Conservation (phyloP, 768 basidiomycete species). For the Phylloporus sp. region DNA sequence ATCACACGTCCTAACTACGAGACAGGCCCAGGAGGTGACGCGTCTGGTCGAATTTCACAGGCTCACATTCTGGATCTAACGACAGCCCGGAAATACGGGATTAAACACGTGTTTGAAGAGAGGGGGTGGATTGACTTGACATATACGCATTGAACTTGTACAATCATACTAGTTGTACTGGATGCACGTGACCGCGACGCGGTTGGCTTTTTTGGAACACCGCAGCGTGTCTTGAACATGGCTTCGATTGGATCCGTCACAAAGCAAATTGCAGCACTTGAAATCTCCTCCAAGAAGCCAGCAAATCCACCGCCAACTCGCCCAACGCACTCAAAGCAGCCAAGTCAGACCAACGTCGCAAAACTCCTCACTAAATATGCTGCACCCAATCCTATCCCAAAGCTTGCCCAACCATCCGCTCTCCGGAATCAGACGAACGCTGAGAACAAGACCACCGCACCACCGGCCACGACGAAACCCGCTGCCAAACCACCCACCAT, state of each 20-base stretch:
- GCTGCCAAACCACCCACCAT: conserved; percentile 30
- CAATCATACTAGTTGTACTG: background rate
- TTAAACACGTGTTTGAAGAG: conserved; percentile 49
- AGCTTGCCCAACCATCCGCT: conserved; percentile 36
- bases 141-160: conserved; percentile 30
- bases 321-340: conserved; percentile 44
- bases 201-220: conserved; percentile 9
- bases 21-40: conserved; percentile 52
- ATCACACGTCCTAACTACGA: background rate
- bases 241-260: conserved; percentile 51
- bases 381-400: conserved; percentile 47
- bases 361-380: conserved; percentile 75
- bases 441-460: conserved; percentile 26
- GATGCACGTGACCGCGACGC: conserved; percentile 29
- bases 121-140: conserved; percentile 49
- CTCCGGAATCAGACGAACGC: conserved; percentile 37
- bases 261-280: conserved; percentile 64
- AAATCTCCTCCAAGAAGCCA: conserved; percentile 53
- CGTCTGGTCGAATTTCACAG: conserved; percentile 36
- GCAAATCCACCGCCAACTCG: conserved; percentile 28
- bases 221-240: conserved; percentile 27
- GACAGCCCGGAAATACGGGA: conserved; percentile 30
- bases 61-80: conserved; percentile 43
- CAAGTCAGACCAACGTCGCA: conserved; percentile 56
- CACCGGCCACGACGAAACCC: conserved; percentile 18